Percentiles rank a stretch among this genome's conserved stretches.
Conservation (phyloP, 1,284 basidiomycete genomes). For the Cryptococcus jaspeensis region DNA sequence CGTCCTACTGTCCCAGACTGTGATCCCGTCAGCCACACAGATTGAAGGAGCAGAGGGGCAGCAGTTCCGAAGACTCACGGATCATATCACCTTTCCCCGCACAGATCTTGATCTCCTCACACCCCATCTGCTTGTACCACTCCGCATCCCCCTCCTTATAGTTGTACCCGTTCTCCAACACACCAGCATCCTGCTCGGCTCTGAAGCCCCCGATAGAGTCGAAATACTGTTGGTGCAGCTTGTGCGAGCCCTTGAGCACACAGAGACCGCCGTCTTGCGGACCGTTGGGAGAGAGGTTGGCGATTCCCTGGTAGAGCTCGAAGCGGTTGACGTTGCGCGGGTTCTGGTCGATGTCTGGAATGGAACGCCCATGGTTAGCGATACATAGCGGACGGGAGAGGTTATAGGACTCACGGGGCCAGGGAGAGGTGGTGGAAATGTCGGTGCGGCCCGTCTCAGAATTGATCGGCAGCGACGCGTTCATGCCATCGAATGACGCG, state of each 20-base stretch:
- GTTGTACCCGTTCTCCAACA: conserved; percentile 22
- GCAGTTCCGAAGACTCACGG: conserved; percentile 9
- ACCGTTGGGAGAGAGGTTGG: conserved; percentile 29
- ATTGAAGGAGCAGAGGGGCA: too few relatives aligned
- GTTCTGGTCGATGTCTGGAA: conserved; percentile 30
- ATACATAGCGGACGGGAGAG: background rate
- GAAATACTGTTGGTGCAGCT: conserved; percentile 21
- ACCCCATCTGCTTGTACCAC: conserved; percentile 25
- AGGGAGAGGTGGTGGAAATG: conserved; percentile 16
- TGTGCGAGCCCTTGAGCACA: conserved; percentile 25
- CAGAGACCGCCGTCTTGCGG: conserved; percentile 30
- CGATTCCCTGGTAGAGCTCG: conserved; percentile 30
- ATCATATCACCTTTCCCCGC: conserved; percentile 24
- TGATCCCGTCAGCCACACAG: background rate
- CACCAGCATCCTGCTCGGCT: conserved; percentile 17
- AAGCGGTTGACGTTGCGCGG: conserved; percentile 20
- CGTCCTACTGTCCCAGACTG: conserved; percentile 34
- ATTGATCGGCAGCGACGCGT: conserved; percentile 23
- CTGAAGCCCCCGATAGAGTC: conserved; percentile 23
- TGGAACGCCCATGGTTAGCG: background rate
- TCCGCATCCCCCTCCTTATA: conserved; percentile 17
- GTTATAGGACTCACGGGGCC: conserved; percentile 22
- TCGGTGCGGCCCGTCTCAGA: conserved; percentile 23
- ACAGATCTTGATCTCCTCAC: conserved; percentile 27
- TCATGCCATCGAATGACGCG: conserved; percentile 38